These are phyloP conservation scores for Pseudopyricularia cyperi DNA, from an alignment of 2,329 filamentous ascomycete genomes.

Conservation along the genomic window DNA sequence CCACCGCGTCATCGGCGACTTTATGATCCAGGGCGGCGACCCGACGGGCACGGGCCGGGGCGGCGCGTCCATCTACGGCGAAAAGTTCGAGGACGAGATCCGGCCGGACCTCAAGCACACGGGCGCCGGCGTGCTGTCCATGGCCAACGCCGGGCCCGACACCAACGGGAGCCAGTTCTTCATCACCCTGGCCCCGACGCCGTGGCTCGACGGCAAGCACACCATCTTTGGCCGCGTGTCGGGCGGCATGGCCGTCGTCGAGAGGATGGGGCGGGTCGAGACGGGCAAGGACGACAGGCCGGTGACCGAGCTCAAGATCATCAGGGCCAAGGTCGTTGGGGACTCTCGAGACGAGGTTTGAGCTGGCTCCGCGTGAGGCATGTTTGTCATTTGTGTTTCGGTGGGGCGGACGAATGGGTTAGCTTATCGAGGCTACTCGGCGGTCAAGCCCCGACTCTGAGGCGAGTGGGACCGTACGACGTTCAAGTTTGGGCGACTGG, in stretches of 20 bases:
- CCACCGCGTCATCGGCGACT: slow-evolving; percentile 89
- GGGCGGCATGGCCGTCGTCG: slow-evolving; percentile 68
- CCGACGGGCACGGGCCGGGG: slow-evolving; percentile 88
- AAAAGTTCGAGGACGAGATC: slow-evolving; percentile 92
- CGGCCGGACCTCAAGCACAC: slow-evolving; percentile 66
- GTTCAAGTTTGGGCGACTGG: too few species aligned
- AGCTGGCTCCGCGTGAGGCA: too few species aligned
- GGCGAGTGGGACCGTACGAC: too few species aligned
- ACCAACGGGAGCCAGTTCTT: slow-evolving; percentile 97
- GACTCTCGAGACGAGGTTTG: slow-evolving; percentile 20
- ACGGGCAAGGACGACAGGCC: slow-evolving; percentile 73
- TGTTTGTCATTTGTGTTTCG: too few species aligned
- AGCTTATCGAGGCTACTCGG: too few species aligned
- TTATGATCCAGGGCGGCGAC: slow-evolving; percentile 94
- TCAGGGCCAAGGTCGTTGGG: slow-evolving; percentile 58
- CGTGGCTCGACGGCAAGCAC: slow-evolving; percentile 94
- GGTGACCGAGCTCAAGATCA: slow-evolving; percentile 67
- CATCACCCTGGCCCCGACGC: slow-evolving; percentile 83
- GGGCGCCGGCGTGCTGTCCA: slow-evolving; percentile 83
- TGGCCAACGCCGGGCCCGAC: slow-evolving; percentile 89
- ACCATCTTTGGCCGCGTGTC: slow-evolving; percentile 92
- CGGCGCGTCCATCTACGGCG: slow-evolving; percentile 79
- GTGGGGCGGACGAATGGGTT: too few species aligned
- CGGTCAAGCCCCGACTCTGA: too few species aligned
- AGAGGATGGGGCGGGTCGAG: slow-evolving; percentile 78